Evolutionary conservation across 2,329 filamentous ascomycete species (phyloP).

Genomic region (Lachnellula suecica): DNA sequence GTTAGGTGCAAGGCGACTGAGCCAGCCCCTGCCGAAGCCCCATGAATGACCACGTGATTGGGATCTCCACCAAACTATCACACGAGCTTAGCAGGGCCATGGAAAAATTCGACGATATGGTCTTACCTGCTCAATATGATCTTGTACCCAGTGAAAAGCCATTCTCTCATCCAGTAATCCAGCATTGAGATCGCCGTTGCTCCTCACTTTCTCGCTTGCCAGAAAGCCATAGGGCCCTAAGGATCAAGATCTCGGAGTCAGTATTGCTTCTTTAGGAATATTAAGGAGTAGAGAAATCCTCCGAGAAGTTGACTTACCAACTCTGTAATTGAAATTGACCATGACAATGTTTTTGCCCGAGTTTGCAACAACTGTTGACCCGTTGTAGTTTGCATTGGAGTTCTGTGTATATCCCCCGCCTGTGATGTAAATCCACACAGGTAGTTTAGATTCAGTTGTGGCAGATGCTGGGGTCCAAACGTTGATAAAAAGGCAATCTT

Average conservation of each 20-base stretch:
- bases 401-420: slow-evolving; percentile 46
- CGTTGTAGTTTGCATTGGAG: slow-evolving; percentile 53
- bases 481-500: slow-evolving; percentile 46
- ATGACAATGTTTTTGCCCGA: slow-evolving; percentile 50
- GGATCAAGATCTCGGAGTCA: too few species aligned
- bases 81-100: not conserved
- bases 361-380: slow-evolving; percentile 43
- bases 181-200: slow-evolving; percentile 58
- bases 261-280: too few species aligned
- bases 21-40: slow-evolving; percentile 46
- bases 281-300: too few species aligned
- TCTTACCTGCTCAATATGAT: slow-evolving; percentile 51
- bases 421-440: slow-evolving; percentile 55
- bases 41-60: slow-evolving; percentile 45
- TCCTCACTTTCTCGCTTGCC: slow-evolving; percentile 52
- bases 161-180: slow-evolving; percentile 64
- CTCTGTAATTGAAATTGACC: slow-evolving; percentile 63
- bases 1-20: slow-evolving; percentile 40
- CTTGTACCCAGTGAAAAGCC: slow-evolving; percentile 59
- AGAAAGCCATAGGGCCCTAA: slow-evolving; percentile 63
- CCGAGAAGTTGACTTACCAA: too few species aligned
- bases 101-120: not conserved
- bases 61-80: slow-evolving; percentile 44
- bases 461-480: slow-evolving; percentile 43
- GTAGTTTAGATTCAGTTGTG: slow-evolving; percentile 42